A percentile compares a stretch with the other conserved stretches of the same genome.
phyloP scores from a whole-genome alignment of 176 grass and related monocot species.

The Pontederia paniculata region DNA sequence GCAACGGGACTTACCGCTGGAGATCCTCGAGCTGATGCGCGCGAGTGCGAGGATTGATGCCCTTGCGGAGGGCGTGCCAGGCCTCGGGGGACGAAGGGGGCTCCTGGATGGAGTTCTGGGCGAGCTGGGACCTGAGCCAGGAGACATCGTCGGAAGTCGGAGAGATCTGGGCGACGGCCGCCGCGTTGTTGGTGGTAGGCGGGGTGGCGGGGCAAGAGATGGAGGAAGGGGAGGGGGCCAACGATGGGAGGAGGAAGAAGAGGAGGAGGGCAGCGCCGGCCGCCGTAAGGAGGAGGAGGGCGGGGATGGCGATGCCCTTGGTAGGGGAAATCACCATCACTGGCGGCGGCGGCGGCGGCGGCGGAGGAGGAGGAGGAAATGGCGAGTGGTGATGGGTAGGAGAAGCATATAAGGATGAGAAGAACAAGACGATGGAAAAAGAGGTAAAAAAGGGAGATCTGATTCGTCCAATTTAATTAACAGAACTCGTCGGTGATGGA shows the following conservation, averaged over 20 bases:
- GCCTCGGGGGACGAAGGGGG: constrained; percentile 24
- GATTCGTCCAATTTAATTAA: too few relatives aligned
- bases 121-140: constrained; percentile 63
- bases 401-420: too few relatives aligned
- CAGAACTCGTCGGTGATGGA: too few relatives aligned
- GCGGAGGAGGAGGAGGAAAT: background rate
- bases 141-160: constrained; percentile 45
- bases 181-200: constrained; percentile 23
- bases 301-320: constrained; percentile 41
- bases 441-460: too few relatives aligned
- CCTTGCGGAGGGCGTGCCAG: constrained; percentile 69
- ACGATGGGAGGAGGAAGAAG: constrained; percentile 21
- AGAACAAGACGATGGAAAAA: too few relatives aligned
- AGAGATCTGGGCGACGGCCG: constrained; percentile 21
- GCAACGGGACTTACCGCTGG: constrained; percentile 28
- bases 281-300: constrained; percentile 37
- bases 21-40: constrained; percentile 75
- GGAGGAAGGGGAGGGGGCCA: constrained; percentile 6
- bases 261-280: constrained; percentile 53
- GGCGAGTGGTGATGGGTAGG: background rate
- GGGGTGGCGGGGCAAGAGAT: constrained; percentile 34
- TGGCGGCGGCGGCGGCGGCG: background rate
- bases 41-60: constrained; percentile 86
- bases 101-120: constrained; percentile 37
- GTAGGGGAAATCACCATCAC: constrained; percentile 16